Evolutionary conservation across 768 basidiomycete species (phyloP).

Genomic region (Lactarius trivialis): DNA sequence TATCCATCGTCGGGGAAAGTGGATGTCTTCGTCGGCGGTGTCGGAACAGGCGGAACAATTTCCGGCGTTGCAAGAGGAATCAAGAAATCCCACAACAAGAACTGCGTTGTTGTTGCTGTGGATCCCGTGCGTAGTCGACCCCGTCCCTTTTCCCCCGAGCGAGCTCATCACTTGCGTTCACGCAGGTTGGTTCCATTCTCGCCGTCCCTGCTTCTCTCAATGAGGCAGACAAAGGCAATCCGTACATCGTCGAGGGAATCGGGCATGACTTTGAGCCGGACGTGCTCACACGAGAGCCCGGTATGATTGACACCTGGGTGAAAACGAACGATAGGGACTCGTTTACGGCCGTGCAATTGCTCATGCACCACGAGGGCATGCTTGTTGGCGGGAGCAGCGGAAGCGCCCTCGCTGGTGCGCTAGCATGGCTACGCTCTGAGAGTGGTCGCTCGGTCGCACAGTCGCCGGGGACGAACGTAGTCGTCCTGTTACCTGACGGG

Average conservation of each 20-base stretch:
- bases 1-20: slow-evolving; percentile 67
- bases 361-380: slow-evolving; percentile 84
- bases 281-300: slow-evolving; percentile 64
- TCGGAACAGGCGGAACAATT: slow-evolving; percentile 94
- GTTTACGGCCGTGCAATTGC: slow-evolving; percentile 61
- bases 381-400: slow-evolving; percentile 94
- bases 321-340: slow-evolving; percentile 81
- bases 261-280: slow-evolving; percentile 92
- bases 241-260: slow-evolving; percentile 91
- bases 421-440: slow-evolving; percentile 69
- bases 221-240: slow-evolving; percentile 37
- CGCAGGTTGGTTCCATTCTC: slow-evolving; percentile 83
- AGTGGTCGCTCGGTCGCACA: slow-evolving; percentile 58
- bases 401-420: slow-evolving; percentile 69
- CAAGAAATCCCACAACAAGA: slow-evolving; percentile 69
- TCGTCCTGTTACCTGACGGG: slow-evolving; percentile 88
- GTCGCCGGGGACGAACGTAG: slow-evolving; percentile 75
- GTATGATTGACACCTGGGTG: slow-evolving; percentile 69
- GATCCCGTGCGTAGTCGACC: slow-evolving; percentile 72
- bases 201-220: slow-evolving; percentile 67
- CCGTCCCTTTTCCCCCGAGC: not conserved
- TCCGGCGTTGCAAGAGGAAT: slow-evolving; percentile 80
- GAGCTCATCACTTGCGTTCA: not conserved
- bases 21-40: slow-evolving; percentile 75
- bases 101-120: slow-evolving; percentile 72